These are phyloP conservation scores for Kwoniella pini DNA, from an alignment of 768 basidiomycete species.

Conservation along the genomic window DNA sequence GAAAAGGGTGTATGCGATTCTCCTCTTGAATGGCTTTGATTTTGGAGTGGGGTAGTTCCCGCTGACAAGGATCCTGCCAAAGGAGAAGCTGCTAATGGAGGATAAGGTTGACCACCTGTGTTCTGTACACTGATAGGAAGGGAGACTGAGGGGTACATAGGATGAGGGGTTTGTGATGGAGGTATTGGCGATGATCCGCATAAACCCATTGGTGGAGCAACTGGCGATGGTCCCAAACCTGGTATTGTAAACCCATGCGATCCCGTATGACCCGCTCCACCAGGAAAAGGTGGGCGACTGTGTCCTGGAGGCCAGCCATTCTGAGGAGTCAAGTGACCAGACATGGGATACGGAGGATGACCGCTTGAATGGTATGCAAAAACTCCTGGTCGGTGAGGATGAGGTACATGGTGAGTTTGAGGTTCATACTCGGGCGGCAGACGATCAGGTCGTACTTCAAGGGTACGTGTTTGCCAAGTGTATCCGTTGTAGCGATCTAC, in stretches of 20 bases:
- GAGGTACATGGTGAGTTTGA: constrained; percentile 31
- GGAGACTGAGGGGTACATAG: constrained; percentile 18
- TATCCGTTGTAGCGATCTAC: constrained; percentile 91
- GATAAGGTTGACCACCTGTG: constrained; percentile 23
- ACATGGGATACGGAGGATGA: constrained; percentile 21
- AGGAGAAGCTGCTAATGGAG: constrained; percentile 33
- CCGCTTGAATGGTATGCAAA: constrained; percentile 23
- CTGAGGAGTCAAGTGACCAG: constrained; percentile 26
- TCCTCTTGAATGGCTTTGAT: not conserved
- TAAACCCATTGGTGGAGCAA: constrained; percentile 15
- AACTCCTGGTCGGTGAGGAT: constrained; percentile 14
- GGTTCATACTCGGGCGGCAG: constrained; percentile 67
- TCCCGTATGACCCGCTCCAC: constrained; percentile 10
- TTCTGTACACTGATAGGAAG: constrained; percentile 32
- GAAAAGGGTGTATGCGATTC: constrained; percentile 10
- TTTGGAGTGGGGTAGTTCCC: not conserved
- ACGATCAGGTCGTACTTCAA: constrained; percentile 89
- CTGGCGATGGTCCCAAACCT: constrained; percentile 12
- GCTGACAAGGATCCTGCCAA: constrained; percentile 39
- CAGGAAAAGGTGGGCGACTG: constrained; percentile 15
- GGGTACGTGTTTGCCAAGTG: constrained; percentile 89
- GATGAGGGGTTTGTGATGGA: constrained; percentile 13
- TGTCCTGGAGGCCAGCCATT: constrained; percentile 22
- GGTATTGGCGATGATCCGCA: constrained; percentile 24
- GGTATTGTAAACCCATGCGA: constrained; percentile 24